phyloP scores from a whole-genome alignment of 306 rosid species.

The Sindora glabra region DNA sequence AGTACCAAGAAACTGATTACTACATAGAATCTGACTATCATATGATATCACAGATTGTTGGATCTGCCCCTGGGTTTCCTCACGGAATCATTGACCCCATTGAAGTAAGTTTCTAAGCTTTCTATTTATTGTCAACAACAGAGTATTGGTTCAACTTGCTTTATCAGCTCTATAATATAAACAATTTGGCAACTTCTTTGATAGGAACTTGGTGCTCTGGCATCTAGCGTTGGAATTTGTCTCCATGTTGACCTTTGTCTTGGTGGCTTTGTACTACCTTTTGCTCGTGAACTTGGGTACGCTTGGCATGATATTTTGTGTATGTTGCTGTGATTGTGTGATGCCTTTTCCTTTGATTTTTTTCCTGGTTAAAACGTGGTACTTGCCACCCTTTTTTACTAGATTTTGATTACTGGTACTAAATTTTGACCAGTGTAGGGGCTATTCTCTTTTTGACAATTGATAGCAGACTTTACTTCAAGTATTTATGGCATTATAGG shows the following conservation, averaged over 20 bases:
- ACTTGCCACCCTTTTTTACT: not conserved
- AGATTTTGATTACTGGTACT: not conserved
- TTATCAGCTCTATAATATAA: slow-evolving; percentile 3
- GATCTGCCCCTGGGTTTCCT: slow-evolving; percentile 97
- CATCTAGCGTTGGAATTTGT: slow-evolving; percentile 70
- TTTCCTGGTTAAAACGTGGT: not conserved
- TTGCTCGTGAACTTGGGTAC: slow-evolving; percentile 92
- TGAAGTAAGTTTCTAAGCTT: slow-evolving; percentile 42
- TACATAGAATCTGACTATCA: slow-evolving; percentile 12
- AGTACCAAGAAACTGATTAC: too few relatives aligned
- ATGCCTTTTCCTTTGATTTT: not conserved
- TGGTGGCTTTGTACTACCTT: slow-evolving; percentile 92
- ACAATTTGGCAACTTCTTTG: slow-evolving; percentile 21
- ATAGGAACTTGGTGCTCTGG: slow-evolving; percentile 89
- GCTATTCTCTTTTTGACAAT: slow-evolving; percentile 1
- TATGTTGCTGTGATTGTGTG: not conserved
- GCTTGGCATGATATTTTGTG: slow-evolving; percentile 12
- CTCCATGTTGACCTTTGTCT: slow-evolving; percentile 95
- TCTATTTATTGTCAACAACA: slow-evolving; percentile 1
- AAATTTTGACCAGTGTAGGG: not conserved
- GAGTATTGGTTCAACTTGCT: slow-evolving; percentile 6
- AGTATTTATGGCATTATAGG: not conserved
- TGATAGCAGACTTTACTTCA: not conserved
- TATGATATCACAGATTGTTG: slow-evolving; percentile 68
- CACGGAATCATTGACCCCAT: slow-evolving; percentile 96